Base-by-base conservation (phyloP, 1,139 yeast species). In the Diutina sp. region DNA sequence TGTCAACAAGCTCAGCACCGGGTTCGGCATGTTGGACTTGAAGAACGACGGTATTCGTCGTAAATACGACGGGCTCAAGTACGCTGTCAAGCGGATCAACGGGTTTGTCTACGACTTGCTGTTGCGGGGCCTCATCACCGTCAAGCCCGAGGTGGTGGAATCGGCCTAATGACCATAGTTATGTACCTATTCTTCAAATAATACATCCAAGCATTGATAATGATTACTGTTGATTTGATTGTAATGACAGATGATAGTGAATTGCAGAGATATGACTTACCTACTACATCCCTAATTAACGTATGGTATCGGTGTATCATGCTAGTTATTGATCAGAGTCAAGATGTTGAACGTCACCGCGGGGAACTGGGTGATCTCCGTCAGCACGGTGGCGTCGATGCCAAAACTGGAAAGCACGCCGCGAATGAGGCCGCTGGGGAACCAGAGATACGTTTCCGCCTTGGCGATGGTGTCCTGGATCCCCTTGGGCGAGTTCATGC, bases 371-470 rank as follows among this genome's bases (percentile, higher is more conserved):
- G 77, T 69, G n/a, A 82, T 71, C 59, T 87, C 95, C n/a, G 90
- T 87, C 3, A 78, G 73, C 2, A 88, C 89, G 14, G 77, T 68
- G 35, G 87, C 81, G 46, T 82, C 82, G 30, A 87, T 76, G 0
- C 93, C 95, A 64, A 88, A 78, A 57, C 86, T 84, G 59, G 80
- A 75, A 58, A 91, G 71, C 0, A 88, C 84, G 0, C 97, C 97
- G 60, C 90, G 77, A 16, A 91, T 87, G 2, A 91, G 70, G 0
- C 97, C 98, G 62, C 90, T 80, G 0, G 96, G 93, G 58, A 88
- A 83, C 83, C 90, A 86, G 56, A 90, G 67, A 63, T 84, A 87
- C 51, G 81, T 76, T 60, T 70, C 74, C 6, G 79, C 76, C 63
- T 76, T 82, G 59, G 69, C 65, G 47, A 75, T 59, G 0, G 85